These are phyloP conservation scores for Fusarium austroafricanum DNA, from an alignment of 2,329 filamentous ascomycete genomes.

Conservation along the genomic window DNA sequence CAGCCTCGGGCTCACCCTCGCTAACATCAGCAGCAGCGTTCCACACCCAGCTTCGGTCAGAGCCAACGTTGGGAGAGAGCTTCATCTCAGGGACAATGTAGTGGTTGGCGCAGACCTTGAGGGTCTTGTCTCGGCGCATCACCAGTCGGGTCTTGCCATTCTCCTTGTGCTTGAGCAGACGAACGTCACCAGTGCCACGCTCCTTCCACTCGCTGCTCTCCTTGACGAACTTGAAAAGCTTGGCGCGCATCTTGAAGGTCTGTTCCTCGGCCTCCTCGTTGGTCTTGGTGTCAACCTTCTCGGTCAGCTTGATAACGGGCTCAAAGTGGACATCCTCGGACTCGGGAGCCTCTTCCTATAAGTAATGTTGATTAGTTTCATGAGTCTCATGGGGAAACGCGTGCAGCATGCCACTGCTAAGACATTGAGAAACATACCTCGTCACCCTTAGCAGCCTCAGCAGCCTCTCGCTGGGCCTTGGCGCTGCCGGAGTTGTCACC, in stretches of 20 bases:
- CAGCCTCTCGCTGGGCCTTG: conserved; percentile 78
- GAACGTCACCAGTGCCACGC: conserved; percentile 95
- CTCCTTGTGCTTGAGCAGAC: conserved; percentile 98
- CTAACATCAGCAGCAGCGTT: conserved; percentile 97
- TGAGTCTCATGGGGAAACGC: neutral
- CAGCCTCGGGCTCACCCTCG: conserved; percentile 96
- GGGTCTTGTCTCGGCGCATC: conserved; percentile 99
- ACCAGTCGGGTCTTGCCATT: conserved; percentile 97
- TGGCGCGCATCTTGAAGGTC: conserved; percentile 99
- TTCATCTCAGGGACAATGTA: conserved; percentile 99
- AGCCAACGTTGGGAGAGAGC: conserved; percentile 96
- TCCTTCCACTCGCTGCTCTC: conserved; percentile 98
- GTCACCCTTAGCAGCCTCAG: conserved; percentile 66
- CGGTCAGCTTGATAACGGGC: conserved; percentile 93
- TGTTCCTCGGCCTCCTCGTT: conserved; percentile 99
- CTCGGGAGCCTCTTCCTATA: conserved; percentile 78
- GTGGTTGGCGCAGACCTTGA: conserved; percentile 99
- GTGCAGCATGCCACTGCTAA: conserved; percentile 21
- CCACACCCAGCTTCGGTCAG: conserved; percentile 99
- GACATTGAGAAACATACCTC: conserved; percentile 60
- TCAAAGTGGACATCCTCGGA: conserved; percentile 97
- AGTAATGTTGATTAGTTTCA: conserved; percentile 14
- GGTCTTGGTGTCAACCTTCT: conserved; percentile 97
- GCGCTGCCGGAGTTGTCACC: conserved; percentile 90
- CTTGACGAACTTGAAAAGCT: conserved; percentile 98